phyloP scores from a whole-genome alignment of 441 rosid species.

The Jatropha multifida region DNA sequence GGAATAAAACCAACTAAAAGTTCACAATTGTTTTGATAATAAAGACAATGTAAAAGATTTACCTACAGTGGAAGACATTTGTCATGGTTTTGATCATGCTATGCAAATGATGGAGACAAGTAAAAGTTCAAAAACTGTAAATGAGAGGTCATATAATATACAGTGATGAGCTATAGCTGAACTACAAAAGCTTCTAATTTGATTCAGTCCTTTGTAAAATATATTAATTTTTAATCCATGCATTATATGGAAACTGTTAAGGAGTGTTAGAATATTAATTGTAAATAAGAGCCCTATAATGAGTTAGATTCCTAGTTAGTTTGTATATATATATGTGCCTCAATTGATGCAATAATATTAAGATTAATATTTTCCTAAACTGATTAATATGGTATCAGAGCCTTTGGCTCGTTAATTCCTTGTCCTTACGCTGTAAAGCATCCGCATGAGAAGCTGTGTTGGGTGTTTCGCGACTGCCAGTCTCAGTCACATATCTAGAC shows the following conservation, averaged over 20 bases:
- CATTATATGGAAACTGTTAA: not conserved
- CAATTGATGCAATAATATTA: no score
- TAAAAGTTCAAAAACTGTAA: not conserved
- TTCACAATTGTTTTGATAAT: not conserved
- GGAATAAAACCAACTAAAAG: not conserved
- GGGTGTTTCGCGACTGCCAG: no score
- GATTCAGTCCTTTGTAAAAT: not conserved
- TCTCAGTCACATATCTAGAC: no score
- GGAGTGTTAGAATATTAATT: no score
- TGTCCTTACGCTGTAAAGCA: no score
- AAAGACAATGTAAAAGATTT: not conserved
- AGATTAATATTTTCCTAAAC: no score
- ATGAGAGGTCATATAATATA: not conserved
- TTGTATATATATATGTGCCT: no score
- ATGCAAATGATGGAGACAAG: not conserved
- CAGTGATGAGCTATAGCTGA: not conserved
- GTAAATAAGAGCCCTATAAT: no score
- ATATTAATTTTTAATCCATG: not conserved
- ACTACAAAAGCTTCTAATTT: not conserved
- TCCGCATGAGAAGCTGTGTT: no score
- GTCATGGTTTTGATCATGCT: not conserved
- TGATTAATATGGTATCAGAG: no score
- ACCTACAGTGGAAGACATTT: not conserved
- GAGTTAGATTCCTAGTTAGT: no score
- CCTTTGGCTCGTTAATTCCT: no score